A percentile compares a stretch with the other conserved stretches of the same genome.
Evolutionary conservation across 208 protist genomes (phyloP).

Genomic region (Trichomonas vaginalis): DNA sequence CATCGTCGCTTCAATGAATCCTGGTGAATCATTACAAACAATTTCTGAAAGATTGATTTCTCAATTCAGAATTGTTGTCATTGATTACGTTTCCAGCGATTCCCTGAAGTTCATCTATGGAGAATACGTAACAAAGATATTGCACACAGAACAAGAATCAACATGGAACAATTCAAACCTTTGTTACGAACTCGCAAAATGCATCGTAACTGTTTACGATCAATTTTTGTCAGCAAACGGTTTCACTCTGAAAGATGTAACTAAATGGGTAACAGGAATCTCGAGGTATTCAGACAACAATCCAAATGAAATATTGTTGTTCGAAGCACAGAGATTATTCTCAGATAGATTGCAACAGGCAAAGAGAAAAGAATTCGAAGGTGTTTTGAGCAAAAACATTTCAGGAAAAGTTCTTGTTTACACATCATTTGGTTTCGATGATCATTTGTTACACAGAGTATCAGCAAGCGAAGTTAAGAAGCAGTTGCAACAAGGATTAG

Average conservation of each 20-base stretch:
- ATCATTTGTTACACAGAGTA: neutral
- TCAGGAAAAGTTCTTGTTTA: neutral
- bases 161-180: neutral
- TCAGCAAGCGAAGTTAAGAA: neutral
- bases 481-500: neutral
- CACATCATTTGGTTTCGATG: neutral
- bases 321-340: neutral
- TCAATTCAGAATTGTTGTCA: neutral
- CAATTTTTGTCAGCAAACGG: neutral
- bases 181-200: neutral
- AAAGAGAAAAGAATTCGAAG: neutral
- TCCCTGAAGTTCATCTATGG: neutral
- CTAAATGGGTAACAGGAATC: neutral
- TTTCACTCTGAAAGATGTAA: neutral
- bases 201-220: neutral
- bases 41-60: neutral
- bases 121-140: neutral
- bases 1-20: neutral
- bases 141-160: neutral
- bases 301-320: neutral
- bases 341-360: neutral
- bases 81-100: neutral
- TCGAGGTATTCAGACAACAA: neutral
- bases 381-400: neutral
- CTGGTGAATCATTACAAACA: neutral